Evolutionary conservation across 2,329 filamentous ascomycete species (phyloP).

Genomic region (Acrocalymma vagum): DNA sequence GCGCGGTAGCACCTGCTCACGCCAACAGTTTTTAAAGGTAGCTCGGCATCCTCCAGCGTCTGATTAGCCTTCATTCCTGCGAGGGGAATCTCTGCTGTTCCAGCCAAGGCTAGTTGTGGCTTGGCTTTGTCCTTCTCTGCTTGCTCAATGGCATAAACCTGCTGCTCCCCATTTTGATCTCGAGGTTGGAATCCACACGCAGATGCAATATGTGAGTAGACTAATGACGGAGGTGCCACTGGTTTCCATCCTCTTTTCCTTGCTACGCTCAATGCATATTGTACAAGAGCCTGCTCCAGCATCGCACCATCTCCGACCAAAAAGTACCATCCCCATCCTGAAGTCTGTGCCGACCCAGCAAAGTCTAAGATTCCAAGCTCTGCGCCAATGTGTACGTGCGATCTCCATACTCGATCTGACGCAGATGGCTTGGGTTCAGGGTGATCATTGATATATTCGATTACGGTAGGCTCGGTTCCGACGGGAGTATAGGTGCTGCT

Average conservation of each 20-base stretch:
- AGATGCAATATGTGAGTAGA: slow-evolving; percentile 88
- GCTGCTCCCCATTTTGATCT: slow-evolving; percentile 88
- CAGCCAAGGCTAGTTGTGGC: slow-evolving; percentile 79
- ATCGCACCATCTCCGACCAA: slow-evolving; percentile 89
- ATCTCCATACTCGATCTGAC: slow-evolving; percentile 66
- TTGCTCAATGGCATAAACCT: slow-evolving; percentile 84
- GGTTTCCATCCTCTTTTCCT: slow-evolving; percentile 78
- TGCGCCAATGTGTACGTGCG: slow-evolving; percentile 86
- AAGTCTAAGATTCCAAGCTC: slow-evolving; percentile 94
- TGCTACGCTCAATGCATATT: slow-evolving; percentile 81
- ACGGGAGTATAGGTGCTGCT: slow-evolving; percentile 79
- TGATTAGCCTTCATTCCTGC: slow-evolving; percentile 87
- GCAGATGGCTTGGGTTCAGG: slow-evolving; percentile 49
- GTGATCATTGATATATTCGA: slow-evolving; percentile 82
- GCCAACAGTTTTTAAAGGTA: slow-evolving; percentile 83
- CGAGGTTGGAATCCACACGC: slow-evolving; percentile 95
- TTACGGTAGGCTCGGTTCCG: slow-evolving; percentile 69
- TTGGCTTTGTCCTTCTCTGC: slow-evolving; percentile 66
- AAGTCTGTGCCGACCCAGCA: slow-evolving; percentile 77
- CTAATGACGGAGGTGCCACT: slow-evolving; percentile 85
- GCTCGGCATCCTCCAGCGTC: slow-evolving; percentile 68
- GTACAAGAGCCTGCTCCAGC: slow-evolving; percentile 92
- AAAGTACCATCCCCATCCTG: slow-evolving; percentile 98
- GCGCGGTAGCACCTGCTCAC: slow-evolving; percentile 94
- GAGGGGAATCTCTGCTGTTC: slow-evolving; percentile 93